Evolutionary conservation across 495 filamentous ascomycete genomes (phyloP).

Genomic region (Penicillium roqueforti): DNA sequence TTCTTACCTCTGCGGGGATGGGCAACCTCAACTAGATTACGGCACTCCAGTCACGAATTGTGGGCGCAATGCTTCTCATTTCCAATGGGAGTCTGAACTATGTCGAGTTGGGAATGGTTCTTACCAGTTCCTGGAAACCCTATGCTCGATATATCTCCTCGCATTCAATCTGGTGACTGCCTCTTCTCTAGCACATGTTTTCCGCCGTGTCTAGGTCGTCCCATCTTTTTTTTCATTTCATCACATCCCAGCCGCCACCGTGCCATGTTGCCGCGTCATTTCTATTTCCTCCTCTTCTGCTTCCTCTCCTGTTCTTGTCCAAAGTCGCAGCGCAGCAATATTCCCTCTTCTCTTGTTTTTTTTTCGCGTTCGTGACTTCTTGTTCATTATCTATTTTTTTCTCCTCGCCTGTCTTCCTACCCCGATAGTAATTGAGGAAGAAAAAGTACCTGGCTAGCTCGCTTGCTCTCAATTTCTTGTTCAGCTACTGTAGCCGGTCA

Average conservation of each 20-base stretch:
- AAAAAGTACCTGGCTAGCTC: conserved; percentile 29
- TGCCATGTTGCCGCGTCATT: conserved; percentile 14
- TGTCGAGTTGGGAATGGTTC: not conserved
- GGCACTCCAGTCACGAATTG: conserved; percentile 21
- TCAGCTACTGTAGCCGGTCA: not conserved
- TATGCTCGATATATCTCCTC: not conserved
- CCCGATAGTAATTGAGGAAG: conserved; percentile 38
- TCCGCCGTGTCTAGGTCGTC: conserved; percentile 25
- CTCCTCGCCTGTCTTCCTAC: conserved; percentile 29
- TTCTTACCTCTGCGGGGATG: conserved; percentile 23
- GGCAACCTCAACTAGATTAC: conserved; percentile 25
- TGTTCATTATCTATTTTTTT: conserved; percentile 27
- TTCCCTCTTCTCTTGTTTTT: conserved; percentile 37
- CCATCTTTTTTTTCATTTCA: conserved; percentile 20
- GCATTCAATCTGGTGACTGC: not conserved
- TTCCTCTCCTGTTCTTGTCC: conserved; percentile 36
- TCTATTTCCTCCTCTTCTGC: conserved; percentile 20
- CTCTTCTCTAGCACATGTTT: conserved; percentile 1
- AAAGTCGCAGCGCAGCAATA: conserved; percentile 45
- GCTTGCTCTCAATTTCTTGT: not conserved
- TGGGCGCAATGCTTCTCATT: conserved; percentile 14
- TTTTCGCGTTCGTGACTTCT: conserved; percentile 32
- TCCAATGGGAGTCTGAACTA: conserved; percentile 1
- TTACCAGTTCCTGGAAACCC: not conserved
- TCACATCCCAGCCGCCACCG: conserved; percentile 10